Evolutionary conservation across 2,329 filamentous ascomycete species (phyloP).

Genomic region (Stenocarpella maydis): DNA sequence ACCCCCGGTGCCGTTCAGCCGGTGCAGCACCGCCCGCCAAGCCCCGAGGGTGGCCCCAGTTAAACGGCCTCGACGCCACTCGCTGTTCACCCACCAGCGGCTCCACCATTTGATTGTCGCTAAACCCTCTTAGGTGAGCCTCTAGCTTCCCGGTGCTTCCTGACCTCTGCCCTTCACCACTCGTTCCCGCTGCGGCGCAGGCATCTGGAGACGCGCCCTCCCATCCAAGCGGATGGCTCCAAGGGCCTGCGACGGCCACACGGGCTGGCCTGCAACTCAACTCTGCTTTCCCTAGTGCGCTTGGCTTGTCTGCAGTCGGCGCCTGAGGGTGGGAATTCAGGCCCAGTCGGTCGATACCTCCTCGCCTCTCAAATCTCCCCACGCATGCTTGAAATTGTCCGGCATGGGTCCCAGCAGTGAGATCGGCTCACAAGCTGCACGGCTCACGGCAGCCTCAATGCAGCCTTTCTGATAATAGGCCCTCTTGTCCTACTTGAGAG

Average conservation of each 20-base stretch:
- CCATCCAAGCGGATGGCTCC: conserved; percentile 28
- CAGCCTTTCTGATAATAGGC: conserved; percentile 29
- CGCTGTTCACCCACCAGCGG: conserved; percentile 22
- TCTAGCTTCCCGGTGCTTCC: conserved; percentile 20
- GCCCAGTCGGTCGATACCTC: conserved; percentile 23
- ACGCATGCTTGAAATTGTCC: conserved; percentile 23
- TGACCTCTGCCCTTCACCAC: conserved; percentile 25
- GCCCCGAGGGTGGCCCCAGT: conserved; percentile 22
- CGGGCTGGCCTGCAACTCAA: conserved; percentile 14
- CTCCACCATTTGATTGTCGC: conserved; percentile 28
- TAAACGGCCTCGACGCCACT: conserved; percentile 19
- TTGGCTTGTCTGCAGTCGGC: conserved; percentile 25
- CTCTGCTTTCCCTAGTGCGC: conserved; percentile 11
- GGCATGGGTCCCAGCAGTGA: conserved; percentile 27
- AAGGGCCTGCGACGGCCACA: conserved; percentile 25
- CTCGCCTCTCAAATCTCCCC: conserved; percentile 10
- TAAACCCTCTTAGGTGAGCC: conserved; percentile 30
- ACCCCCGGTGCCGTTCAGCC: conserved; percentile 26
- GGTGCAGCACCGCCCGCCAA: conserved; percentile 23
- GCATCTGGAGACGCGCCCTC: conserved; percentile 30
- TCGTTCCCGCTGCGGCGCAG: conserved; percentile 31
- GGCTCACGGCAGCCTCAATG: conserved; percentile 28
- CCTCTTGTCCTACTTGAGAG: conserved; percentile 20
- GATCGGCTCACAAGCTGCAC: conserved; percentile 27
- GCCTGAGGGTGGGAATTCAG: conserved; percentile 26